Base-by-base conservation (phyloP, 371 early-diverging fungal species). In the Syncephalastrum contaminatum region DNA sequence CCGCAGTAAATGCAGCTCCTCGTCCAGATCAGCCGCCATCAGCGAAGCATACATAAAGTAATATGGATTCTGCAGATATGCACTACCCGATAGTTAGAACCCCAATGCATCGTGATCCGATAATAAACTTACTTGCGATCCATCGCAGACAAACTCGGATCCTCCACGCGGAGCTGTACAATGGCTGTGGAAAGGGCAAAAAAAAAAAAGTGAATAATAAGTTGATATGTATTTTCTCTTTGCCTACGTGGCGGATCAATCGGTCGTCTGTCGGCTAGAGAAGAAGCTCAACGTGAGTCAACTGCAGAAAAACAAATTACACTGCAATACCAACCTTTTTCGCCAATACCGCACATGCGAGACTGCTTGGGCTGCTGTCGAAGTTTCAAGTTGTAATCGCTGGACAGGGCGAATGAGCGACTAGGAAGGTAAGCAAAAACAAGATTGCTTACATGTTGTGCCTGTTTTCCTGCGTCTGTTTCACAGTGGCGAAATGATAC, bases 281-380 rank as follows among this genome's bases (percentile, higher is more conserved):
- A 46, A 25, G 50, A 47, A 43, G 36, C 16, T 30, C 36, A 6
- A 30, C 2, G 13, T n/a, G 40, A 40, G 52, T 40, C 19, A 36
- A 16, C 30, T 4, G 36, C 15, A 25, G 18, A 36, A 10, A 24
- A 22, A 43, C 21, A 19, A n/a, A 53, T 41, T 12, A 10, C 18
- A 43, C 7, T 41, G 41, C 22, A 12, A 6, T 16, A 64, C 63
- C 53, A 82, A 87, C 91, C 88, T 77, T 94, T 95, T 63, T 94
- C 95, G 54, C 94, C 94, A 46, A 93, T 83, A 20, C 95, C 95
- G 63, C 95, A 94, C 84, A 94, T 93, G 42, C 95, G 86, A 15
- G 93, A 91, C 66, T 93, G 93, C 72, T 92, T 90, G 5, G 95
- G 95, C 69, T 96, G 95, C 64, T 96, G 96, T 7, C 95, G 73